These are phyloP conservation scores for Wallacemonas sp. DNA, from an alignment of 208 protist species.

Conservation along the genomic window DNA sequence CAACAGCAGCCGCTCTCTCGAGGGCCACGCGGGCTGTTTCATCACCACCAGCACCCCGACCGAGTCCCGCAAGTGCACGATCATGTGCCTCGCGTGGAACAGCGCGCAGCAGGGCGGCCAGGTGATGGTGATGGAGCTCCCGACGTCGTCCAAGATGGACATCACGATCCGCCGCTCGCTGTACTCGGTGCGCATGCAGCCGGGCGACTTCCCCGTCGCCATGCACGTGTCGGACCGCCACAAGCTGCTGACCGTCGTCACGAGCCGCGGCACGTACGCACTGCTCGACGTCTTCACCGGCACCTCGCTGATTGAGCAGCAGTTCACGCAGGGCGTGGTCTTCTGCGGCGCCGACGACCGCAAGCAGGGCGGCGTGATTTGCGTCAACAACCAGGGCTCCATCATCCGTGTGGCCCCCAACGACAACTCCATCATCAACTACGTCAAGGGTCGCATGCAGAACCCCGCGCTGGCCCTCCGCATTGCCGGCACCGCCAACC, in stretches of 20 bases:
- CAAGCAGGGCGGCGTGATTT: constrained; percentile 93
- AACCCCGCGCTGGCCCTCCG: constrained; percentile 95
- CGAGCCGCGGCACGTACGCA: constrained; percentile 94
- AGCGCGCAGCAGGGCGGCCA: constrained; percentile 79
- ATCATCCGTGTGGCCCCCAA: constrained; percentile 96
- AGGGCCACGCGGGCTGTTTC: constrained; percentile 97
- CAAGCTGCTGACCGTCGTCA: constrained; percentile 97
- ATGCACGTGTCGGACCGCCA: constrained; percentile 96
- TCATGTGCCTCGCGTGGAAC: constrained; percentile 96
- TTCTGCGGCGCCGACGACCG: constrained; percentile 94
- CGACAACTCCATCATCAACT: constrained; percentile 96
- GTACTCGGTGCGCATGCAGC: constrained; percentile 59
- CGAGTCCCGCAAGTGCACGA: constrained; percentile 78
- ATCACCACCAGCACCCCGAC: constrained; percentile 73
- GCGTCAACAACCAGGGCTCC: constrained; percentile 96
- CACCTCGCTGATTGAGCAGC: constrained; percentile 94
- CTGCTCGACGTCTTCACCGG: constrained; percentile 97
- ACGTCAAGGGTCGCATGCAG: constrained; percentile 93
- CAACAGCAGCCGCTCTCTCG: constrained; percentile 92
- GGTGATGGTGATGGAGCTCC: constrained; percentile 92
- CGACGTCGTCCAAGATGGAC: constrained; percentile 76
- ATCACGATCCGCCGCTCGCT: constrained; percentile 61
- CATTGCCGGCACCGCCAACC: constrained; percentile 96
- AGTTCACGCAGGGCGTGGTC: constrained; percentile 95
- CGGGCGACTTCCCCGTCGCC: constrained; percentile 98